Conservation (phyloP, 257 asterid genomes). For the Nicotiana sylvestris region DNA sequence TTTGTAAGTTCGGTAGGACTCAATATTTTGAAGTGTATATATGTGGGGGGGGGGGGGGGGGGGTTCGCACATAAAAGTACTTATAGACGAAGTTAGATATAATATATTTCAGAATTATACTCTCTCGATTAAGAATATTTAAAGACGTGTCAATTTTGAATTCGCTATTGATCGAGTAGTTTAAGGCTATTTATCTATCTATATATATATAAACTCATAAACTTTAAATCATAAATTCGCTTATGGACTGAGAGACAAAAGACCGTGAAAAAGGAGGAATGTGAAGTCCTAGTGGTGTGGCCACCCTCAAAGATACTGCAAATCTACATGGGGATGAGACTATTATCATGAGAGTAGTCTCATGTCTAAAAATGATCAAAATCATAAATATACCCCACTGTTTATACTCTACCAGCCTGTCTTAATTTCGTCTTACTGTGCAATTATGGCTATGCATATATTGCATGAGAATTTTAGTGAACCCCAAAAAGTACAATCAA, state of each 20-base stretch:
- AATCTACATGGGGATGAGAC: conserved; percentile 13
- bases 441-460: neutral
- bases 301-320: conserved; percentile 18
- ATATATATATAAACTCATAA: too few species aligned
- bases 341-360: conserved; percentile 16
- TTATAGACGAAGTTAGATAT: too few species aligned
- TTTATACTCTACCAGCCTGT: neutral
- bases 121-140: neutral
- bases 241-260: neutral
- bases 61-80: too few species aligned
- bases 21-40: too few species aligned
- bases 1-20: too few species aligned
- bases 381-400: neutral
- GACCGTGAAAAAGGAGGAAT: conserved; percentile 11
- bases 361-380: neutral
- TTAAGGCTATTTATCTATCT: neutral
- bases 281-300: conserved; percentile 8
- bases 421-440: neutral
- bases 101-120: neutral
- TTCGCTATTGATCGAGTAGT: too few species aligned
- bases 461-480: conserved; percentile 2
- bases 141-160: neutral
- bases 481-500: conserved; percentile 14
- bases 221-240: too few species aligned
- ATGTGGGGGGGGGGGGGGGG: too few species aligned